A percentile compares a stretch with the other conserved stretches of the same genome.
These are phyloP conservation scores for Yamadazyma oceani DNA, from an alignment of 1,139 yeast species.

Conservation along the genomic window DNA sequence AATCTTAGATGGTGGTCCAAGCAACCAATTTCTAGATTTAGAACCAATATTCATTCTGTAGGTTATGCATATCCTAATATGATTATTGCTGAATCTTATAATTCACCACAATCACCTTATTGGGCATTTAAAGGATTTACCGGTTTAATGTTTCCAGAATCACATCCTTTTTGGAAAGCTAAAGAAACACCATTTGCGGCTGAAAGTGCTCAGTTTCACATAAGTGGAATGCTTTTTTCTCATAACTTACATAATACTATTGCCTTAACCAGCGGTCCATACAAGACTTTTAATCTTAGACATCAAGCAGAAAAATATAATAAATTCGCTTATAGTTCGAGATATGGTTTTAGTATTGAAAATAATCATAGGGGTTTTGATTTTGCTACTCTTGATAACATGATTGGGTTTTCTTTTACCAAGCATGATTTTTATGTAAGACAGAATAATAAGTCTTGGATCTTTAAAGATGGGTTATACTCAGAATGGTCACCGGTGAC, in stretches of 20 bases:
- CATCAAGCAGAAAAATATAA: slow-evolving; percentile 24
- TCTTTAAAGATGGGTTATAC: slow-evolving; percentile 16
- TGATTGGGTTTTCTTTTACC: slow-evolving; percentile 16
- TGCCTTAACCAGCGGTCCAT: slow-evolving; percentile 25
- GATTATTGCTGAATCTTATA: slow-evolving; percentile 25
- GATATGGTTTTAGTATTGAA: slow-evolving; percentile 26
- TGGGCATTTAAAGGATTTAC: slow-evolving; percentile 27
- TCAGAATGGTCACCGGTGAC: slow-evolving; percentile 22
- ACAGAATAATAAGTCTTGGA: slow-evolving; percentile 10
- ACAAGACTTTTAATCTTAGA: slow-evolving; percentile 12
- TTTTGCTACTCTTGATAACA: slow-evolving; percentile 20
- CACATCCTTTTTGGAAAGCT: slow-evolving; percentile 21
- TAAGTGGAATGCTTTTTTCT: slow-evolving; percentile 19
- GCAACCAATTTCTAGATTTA: slow-evolving; percentile 20
- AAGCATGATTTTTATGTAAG: slow-evolving; percentile 11
- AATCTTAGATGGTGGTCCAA: slow-evolving; percentile 28
- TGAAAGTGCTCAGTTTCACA: slow-evolving; percentile 5
- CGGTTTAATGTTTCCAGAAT: slow-evolving; percentile 13
- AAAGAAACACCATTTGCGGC: slow-evolving; percentile 9
- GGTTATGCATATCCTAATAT: slow-evolving; percentile 28
- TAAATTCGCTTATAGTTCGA: slow-evolving; percentile 29
- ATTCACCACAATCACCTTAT: slow-evolving; percentile 29
- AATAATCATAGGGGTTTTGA: slow-evolving; percentile 15
- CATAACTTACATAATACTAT: slow-evolving; percentile 21
- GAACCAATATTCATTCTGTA: slow-evolving; percentile 20